Evolutionary conservation across 805 yeast genomes (phyloP).

Genomic region (Candida oleophila): DNA sequence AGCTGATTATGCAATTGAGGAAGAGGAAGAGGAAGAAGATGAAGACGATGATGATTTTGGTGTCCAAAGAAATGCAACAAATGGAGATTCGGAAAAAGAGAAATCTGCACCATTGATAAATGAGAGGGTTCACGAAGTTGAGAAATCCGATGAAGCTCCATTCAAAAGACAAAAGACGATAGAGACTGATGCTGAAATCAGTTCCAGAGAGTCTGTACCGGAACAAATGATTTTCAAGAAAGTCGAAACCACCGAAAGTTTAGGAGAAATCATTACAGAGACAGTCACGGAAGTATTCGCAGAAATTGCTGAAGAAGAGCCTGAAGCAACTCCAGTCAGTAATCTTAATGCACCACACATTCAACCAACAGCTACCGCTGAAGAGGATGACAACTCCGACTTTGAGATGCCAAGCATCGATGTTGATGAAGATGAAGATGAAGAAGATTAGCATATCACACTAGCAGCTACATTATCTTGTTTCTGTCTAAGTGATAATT

Average conservation of each 20-base stretch:
- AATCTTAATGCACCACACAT: background rate
- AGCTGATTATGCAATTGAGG: constrained; percentile 41
- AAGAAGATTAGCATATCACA: constrained; percentile 14
- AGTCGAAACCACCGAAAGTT: background rate
- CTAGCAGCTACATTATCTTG: background rate
- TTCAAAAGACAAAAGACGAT: constrained; percentile 29
- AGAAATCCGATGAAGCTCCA: constrained; percentile 40
- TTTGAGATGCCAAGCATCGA: constrained; percentile 52
- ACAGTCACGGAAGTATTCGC: constrained; percentile 1
- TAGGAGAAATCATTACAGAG: background rate
- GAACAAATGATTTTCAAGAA: background rate
- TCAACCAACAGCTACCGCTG: constrained; percentile 6
- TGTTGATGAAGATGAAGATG: constrained; percentile 45
- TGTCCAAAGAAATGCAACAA: constrained; percentile 27
- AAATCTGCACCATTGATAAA: background rate
- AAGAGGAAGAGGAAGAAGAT: constrained; percentile 33
- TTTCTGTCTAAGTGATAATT: too few species aligned
- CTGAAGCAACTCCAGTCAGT: background rate
- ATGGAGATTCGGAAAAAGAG: constrained; percentile 11
- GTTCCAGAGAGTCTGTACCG: background rate
- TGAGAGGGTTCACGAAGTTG: constrained; percentile 36
- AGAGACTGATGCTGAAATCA: background rate
- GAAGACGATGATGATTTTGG: constrained; percentile 35
- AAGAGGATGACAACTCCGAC: constrained; percentile 40
- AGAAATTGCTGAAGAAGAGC: background rate